Conservation (phyloP, 1,284 basidiomycete genomes). For the Heliocybe sulcata region DNA sequence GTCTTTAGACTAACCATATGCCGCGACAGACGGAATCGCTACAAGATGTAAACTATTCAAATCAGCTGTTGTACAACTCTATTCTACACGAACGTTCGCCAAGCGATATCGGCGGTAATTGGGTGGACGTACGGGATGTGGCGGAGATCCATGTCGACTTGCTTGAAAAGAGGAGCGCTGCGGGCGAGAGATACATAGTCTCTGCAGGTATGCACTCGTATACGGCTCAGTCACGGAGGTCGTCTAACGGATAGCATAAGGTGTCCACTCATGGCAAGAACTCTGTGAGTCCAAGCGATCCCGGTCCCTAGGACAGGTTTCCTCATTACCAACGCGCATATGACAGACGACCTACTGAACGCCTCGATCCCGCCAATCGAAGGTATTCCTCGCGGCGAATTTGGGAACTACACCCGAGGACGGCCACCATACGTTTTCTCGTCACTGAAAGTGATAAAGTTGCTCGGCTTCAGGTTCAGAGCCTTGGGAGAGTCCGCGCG, state of each 20-base stretch:
- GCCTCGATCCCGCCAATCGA: not conserved
- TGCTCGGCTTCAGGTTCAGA: not conserved
- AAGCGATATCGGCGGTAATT: conserved; percentile 19
- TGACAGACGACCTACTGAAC: not conserved
- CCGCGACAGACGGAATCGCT: not conserved
- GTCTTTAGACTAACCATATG: not conserved
- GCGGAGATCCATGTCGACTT: conserved; percentile 45
- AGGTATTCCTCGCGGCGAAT: not conserved
- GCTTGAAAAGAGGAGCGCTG: conserved; percentile 37
- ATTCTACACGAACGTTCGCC: conserved; percentile 15
- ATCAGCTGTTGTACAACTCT: not conserved
- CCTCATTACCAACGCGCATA: not conserved
- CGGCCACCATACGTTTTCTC: conserved; percentile 1
- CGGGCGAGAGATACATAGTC: conserved; percentile 30
- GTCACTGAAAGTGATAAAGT: not conserved
- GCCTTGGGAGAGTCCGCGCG: not conserved
- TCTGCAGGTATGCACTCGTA: not conserved
- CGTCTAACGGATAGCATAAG: not conserved
- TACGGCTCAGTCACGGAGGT: not conserved
- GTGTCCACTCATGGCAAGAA: conserved; percentile 1
- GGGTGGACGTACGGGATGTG: conserved; percentile 55
- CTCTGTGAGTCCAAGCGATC: not conserved
- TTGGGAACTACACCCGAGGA: not conserved
- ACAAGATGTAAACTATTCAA: not conserved
- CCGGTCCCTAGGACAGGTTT: not conserved